These are phyloP conservation scores for Mucor sp. DNA, from an alignment of 371 early-diverging fungal species.

Conservation along the genomic window DNA sequence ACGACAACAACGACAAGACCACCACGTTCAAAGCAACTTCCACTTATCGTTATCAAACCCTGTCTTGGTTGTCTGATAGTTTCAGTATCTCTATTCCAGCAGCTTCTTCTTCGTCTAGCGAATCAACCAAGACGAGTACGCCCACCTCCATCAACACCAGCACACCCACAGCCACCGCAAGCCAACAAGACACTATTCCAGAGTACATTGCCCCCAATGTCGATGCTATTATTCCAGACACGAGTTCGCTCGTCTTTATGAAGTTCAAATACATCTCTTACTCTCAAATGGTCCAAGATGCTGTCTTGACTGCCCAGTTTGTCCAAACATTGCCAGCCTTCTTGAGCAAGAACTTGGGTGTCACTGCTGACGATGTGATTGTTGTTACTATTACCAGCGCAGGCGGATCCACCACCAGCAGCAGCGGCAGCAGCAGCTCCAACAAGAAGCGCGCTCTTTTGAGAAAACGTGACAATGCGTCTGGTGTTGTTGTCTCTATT, in stretches of 20 bases:
- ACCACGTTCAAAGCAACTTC: conserved; percentile 27
- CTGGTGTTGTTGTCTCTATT: conserved; percentile 38
- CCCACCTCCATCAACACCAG: not conserved
- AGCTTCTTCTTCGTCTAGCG: conserved; percentile 19
- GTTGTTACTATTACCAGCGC: conserved; percentile 48
- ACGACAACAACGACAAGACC: not conserved
- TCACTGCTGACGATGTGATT: conserved; percentile 46
- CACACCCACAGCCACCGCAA: not conserved
- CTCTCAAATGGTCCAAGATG: conserved; percentile 46
- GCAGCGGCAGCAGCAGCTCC: not conserved
- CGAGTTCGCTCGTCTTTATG: conserved; percentile 37
- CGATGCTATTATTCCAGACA: conserved; percentile 46
- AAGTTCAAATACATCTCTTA: conserved; percentile 49
- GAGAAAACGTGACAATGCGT: conserved; percentile 7
- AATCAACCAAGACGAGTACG: conserved; percentile 3
- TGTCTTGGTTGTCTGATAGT: conserved; percentile 27
- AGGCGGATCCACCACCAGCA: not conserved
- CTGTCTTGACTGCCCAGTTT: conserved; percentile 48
- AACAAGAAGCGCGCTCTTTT: conserved; percentile 8
- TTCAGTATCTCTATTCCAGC: conserved; percentile 40
- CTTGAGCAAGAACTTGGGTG: conserved; percentile 28
- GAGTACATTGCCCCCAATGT: conserved; percentile 52
- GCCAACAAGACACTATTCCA: conserved; percentile 20
- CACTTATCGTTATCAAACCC: conserved; percentile 33
- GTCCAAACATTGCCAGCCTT: conserved; percentile 42